Conservation (phyloP, 352 stramenopile genomes). For the Phytophthora idaei region DNA sequence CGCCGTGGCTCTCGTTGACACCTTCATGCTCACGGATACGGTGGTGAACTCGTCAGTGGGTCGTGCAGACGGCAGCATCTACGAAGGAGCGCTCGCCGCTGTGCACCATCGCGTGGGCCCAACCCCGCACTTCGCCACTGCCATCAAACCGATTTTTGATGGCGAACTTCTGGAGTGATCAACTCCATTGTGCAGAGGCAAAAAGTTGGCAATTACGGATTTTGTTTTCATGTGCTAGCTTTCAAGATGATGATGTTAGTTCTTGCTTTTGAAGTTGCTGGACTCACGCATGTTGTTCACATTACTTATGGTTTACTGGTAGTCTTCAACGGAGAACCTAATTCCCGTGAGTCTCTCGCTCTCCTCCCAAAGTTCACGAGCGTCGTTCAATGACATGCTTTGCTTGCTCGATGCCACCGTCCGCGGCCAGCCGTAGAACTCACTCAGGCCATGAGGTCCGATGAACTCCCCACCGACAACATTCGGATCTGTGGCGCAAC, state of each 20-base stretch:
- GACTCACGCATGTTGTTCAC: neutral
- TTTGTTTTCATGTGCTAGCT: neutral
- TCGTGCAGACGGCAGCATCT: constrained; percentile 69
- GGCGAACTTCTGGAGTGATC: constrained; percentile 42
- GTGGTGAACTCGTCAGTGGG: constrained; percentile 79
- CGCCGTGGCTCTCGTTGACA: constrained; percentile 72
- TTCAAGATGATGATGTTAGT: neutral
- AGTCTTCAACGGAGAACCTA: constrained; percentile 27
- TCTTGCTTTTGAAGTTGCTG: neutral
- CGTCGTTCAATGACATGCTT: constrained; percentile 43
- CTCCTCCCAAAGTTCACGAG: constrained; percentile 30
- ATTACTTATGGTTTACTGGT: constrained; percentile 1
- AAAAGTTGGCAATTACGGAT: neutral
- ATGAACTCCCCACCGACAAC: constrained; percentile 59
- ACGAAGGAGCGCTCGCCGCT: constrained; percentile 62
- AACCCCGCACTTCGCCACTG: constrained; percentile 57
- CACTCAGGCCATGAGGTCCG: constrained; percentile 54
- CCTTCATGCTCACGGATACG: constrained; percentile 75
- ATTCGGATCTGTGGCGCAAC: constrained; percentile 51
- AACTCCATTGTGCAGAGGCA: neutral
- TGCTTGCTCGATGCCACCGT: constrained; percentile 56
- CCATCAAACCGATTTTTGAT: constrained; percentile 73
- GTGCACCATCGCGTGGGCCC: constrained; percentile 43
- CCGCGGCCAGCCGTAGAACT: constrained; percentile 70
- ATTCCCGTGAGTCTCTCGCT: constrained; percentile 43